Percentiles rank a stretch among this genome's conserved stretches.
Conservation (phyloP, 257 asterid genomes). For the Ballota nigra region DNA sequence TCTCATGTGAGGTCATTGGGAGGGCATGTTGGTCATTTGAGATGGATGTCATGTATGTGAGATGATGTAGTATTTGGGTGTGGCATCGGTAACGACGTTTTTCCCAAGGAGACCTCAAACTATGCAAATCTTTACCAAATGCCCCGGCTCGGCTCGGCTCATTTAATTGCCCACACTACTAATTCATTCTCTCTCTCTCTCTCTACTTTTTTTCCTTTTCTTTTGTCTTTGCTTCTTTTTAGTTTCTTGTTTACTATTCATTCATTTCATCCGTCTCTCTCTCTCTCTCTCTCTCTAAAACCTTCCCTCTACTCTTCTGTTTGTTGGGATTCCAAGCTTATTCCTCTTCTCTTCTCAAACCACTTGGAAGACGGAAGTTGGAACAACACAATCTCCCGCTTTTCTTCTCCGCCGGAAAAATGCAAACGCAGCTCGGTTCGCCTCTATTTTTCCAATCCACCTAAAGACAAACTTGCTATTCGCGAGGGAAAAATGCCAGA, state of each 20-base stretch:
- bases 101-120: conserved; percentile 30
- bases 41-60: not conserved
- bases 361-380: too few species aligned
- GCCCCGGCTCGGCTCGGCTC: conserved; percentile 35
- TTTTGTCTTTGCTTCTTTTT: conserved; percentile 20
- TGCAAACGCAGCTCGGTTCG: conserved; percentile 31
- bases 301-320: conserved; percentile 29
- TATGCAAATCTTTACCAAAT: conserved; percentile 17
- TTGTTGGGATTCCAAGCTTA: conserved; percentile 33
- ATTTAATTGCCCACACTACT: conserved; percentile 11
- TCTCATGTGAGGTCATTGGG: not conserved
- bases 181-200: conserved; percentile 23
- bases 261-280: conserved; percentile 4
- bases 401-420: conserved; percentile 23
- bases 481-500: conserved; percentile 34
- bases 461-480: not conserved
- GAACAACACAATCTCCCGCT: too few species aligned
- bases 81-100: conserved; percentile 18
- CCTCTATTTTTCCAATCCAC: conserved; percentile 11
- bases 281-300: conserved; percentile 12
- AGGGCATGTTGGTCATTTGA: conserved; percentile 34
- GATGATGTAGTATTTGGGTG: not conserved
- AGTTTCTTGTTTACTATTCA: conserved; percentile 20
- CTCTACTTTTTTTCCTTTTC: conserved; percentile 1
- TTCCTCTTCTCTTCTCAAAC: not conserved